Base-by-base conservation (phyloP, 768 basidiomycete species). In the Lentinula lateritia region DNA sequence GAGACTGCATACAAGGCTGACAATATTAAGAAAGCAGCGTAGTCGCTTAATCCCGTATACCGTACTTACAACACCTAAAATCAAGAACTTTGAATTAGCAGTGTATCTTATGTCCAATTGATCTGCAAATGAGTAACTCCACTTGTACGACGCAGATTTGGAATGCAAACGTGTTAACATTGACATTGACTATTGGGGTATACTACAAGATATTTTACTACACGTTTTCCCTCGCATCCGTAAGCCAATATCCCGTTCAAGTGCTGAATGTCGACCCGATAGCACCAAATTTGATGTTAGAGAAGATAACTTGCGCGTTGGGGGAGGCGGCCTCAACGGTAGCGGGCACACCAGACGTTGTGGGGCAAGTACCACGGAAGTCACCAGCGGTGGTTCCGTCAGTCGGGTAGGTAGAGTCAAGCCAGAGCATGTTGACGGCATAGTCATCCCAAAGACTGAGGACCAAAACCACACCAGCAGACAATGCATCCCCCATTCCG, bases 371-470 rank as follows among this genome's bases (percentile, higher is more conserved):
- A 42, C 82, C 83, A 71, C 82, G 83, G 48, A 75, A 70, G 60
- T 80, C 73, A 71, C 82, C 83, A 41, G 74, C 74, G 38, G 79
- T 66, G 69, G 69, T 69, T 10, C 63, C 64, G 60, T 66, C 67
- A 43, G 66, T 65, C 56, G 78, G 83, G 75, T 80, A 83, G 75
- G 71, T 73, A 67, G 72, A 71, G 75, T 84, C 82, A 70, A 84
- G 80, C 78, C 83, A 85, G 66, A 82, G 76, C 83, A 85, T 84
- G 71, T 77, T 73, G 61, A 72, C 82, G 36, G 72, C 73, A 67
- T 84, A 75, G 73, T 84, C 83, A 68, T 83, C 82, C 83, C 83
- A 83, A 63, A 76, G 57, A 57, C 66, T 68, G 60, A 76, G 68
- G 38, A 75, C 76, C 64, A 75, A 69, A 9, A 75, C 65, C 64